These are phyloP conservation scores for Suillus hirtellus DNA, from an alignment of 768 basidiomycete species.

Conservation along the genomic window DNA sequence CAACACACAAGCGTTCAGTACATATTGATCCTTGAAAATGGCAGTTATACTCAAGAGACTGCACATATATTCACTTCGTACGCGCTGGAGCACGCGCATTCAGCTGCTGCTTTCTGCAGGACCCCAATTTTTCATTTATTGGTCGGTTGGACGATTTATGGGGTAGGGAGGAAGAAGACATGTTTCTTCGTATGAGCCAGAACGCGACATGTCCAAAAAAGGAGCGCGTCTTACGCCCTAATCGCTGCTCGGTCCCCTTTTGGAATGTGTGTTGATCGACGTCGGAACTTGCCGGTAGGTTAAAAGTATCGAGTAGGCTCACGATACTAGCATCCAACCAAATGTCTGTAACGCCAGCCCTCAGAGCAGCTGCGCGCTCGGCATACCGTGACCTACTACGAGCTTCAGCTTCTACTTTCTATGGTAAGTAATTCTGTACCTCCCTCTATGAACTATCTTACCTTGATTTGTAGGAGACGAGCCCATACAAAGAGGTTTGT, in stretches of 20 bases:
- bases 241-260: conserved; percentile 17
- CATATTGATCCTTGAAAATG: conserved; percentile 3
- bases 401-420: conserved; percentile 65
- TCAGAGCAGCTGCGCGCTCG: conserved; percentile 67
- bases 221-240: conserved; percentile 41
- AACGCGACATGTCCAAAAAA: conserved; percentile 37
- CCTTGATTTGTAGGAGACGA: conserved; percentile 48
- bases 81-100: conserved; percentile 12
- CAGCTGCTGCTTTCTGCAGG: conserved; percentile 18
- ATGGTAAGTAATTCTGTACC: conserved; percentile 40
- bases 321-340: background rate
- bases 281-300: conserved; percentile 17
- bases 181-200: conserved; percentile 27
- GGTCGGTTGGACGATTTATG: conserved; percentile 31
- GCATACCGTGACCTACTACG: conserved; percentile 74
- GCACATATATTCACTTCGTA: conserved; percentile 9
- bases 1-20: background rate
- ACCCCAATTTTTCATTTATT: conserved; percentile 28
- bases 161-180: conserved; percentile 27
- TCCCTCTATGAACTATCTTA: background rate
- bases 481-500: conserved; percentile 52
- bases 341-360: conserved; percentile 54
- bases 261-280: conserved; percentile 33
- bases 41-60: conserved; percentile 3
- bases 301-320: conserved; percentile 11